Percentiles rank a stretch among this genome's conserved stretches.
Evolutionary conservation across 2,329 filamentous ascomycete species (phyloP).

Genomic region (Amylocarpus encephaloides): DNA sequence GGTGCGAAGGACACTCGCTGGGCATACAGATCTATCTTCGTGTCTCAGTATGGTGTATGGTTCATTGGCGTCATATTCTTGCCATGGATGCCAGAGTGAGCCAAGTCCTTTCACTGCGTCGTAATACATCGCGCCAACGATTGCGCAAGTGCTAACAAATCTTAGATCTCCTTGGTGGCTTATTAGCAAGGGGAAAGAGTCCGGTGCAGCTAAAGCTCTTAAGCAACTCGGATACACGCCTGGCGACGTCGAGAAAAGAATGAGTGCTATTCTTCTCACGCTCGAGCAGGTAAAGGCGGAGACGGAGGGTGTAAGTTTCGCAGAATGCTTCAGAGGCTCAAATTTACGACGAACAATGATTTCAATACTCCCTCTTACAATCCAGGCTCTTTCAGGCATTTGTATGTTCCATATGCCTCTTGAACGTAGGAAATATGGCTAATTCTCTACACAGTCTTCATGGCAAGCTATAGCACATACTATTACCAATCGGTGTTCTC

Average conservation of each 20-base stretch:
- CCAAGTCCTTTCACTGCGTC: too few species aligned
- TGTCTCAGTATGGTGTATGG: conserved; percentile 31
- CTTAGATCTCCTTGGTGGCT: conserved; percentile 39
- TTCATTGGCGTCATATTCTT: conserved; percentile 14
- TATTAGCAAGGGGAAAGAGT: conserved; percentile 37
- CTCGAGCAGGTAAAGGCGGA: conserved; percentile 21
- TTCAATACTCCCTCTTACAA: conserved; percentile 11
- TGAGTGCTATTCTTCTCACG: conserved; percentile 22
- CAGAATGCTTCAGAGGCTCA: conserved; percentile 18
- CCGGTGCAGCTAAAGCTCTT: conserved; percentile 37
- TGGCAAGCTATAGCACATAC: conserved; percentile 32
- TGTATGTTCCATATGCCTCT: too few species aligned
- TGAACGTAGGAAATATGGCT: too few species aligned
- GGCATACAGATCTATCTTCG: conserved; percentile 33
- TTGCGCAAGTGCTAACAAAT: too few species aligned
- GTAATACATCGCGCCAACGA: too few species aligned
- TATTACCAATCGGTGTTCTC: conserved; percentile 38
- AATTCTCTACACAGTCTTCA: conserved; percentile 23
- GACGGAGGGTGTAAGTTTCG: conserved; percentile 24
- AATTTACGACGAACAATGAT: conserved; percentile 20
- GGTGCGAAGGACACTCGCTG: conserved; percentile 27
- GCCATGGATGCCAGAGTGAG: conserved; percentile 20
- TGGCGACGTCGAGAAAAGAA: conserved; percentile 13
- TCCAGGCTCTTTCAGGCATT: conserved; percentile 9
- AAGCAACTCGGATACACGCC: conserved; percentile 14